Evolutionary conservation across 2,329 filamentous ascomycete species (phyloP), one percentile per base, ranked within the genome.

Genomic region (Annulohypoxylon truncatum): DNA sequence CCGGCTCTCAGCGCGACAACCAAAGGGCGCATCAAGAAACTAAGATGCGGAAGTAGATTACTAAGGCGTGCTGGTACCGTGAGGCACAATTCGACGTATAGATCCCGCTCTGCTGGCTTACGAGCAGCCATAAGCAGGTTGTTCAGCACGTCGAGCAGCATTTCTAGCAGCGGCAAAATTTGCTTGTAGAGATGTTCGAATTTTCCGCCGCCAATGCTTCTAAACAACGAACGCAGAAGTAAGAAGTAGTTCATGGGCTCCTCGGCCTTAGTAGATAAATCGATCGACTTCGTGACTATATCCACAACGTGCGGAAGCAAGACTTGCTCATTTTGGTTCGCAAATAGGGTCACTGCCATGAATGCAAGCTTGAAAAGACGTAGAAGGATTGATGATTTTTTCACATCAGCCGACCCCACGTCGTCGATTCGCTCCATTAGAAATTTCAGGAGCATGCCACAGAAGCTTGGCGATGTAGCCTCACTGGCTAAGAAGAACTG

Each of bases 171-270:
- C 9, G 96, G 96, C 10, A 99, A 81, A 47, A 99, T 97, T 78
- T 98, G 95, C 81, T 99, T 99, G 79, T 99, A 99, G 0, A 99
- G 85, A 71, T 97, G 92, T 82, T 99, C 96, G 71, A 99, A 99
- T 68, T 97, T 92, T 6, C 96, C 96, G 52, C 96, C 96, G 20
- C 96, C 96, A 56, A 99, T 99, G 76, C 95, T 98, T 61, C 96
- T 84, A 78, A 99, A 99, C 1, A 99, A 83, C 0, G 94, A 97
- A 31, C 96, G 87, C 38, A 99, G 83, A 1, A 99, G 86, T 9
- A 97, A 85, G 79, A 99, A 99, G 80, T 99, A 99, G 78, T 99
- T 99, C 87, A 97, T 97, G 0, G 96, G 96, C 76, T 98, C 95
- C 74, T 97, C 94, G 0, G 96, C 96, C 62, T 92, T 96, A 5